Percentiles rank a stretch among this genome's conserved stretches.
Evolutionary conservation across 805 yeast genomes (phyloP).

Genomic region (Saitoella complicata): DNA sequence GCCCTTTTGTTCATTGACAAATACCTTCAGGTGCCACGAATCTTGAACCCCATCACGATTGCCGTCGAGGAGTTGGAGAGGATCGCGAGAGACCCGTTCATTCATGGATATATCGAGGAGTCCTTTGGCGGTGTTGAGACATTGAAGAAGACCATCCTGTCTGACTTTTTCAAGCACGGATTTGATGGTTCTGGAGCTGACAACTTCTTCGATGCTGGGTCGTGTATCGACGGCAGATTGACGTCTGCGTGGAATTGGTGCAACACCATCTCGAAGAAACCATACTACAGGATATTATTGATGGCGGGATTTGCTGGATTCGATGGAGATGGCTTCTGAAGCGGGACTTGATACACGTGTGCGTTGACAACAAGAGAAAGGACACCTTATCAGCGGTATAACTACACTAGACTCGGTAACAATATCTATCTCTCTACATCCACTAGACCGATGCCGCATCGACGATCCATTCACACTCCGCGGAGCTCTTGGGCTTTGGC

Average conservation of each 20-base stretch:
- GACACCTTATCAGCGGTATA: no score
- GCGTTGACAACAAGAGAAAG: no score
- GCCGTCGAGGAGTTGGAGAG: constrained; percentile 40
- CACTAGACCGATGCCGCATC: no score
- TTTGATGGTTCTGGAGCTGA: constrained; percentile 71
- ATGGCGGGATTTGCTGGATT: constrained; percentile 57
- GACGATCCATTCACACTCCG: no score
- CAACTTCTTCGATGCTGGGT: constrained; percentile 68
- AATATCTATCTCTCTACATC: no score
- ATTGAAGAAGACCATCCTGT: constrained; percentile 29
- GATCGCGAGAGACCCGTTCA: constrained; percentile 32
- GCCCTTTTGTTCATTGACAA: constrained; percentile 66
- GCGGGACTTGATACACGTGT: constrained; percentile 28
- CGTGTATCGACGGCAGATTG: constrained; percentile 54
- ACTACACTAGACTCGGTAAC: no score
- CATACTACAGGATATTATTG: constrained; percentile 51
- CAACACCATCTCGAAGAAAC: neutral
- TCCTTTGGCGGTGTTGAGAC: constrained; percentile 43
- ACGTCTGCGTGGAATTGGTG: constrained; percentile 4
- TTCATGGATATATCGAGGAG: constrained; percentile 34
- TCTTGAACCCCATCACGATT: constrained; percentile 54
- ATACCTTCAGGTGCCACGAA: constrained; percentile 64
- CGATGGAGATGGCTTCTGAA: constrained; percentile 36
- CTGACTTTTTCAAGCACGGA: constrained; percentile 35
- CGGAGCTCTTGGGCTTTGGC: no score